These are phyloP conservation scores for Lathyrus sativus DNA, from an alignment of 306 rosid species.

Conservation along the genomic window DNA sequence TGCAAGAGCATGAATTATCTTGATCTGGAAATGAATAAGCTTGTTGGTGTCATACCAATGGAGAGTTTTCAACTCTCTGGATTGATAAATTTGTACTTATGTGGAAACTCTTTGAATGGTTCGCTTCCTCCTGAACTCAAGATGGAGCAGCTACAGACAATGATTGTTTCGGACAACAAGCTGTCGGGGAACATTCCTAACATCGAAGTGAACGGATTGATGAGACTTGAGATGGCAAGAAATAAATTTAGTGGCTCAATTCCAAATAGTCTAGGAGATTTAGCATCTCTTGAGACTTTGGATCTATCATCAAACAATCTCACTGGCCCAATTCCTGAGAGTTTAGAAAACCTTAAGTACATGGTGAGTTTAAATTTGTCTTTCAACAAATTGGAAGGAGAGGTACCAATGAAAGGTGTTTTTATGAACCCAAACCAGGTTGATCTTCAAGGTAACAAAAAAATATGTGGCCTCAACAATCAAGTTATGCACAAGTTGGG, in stretches of 20 bases:
- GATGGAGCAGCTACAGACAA: conserved; percentile 37
- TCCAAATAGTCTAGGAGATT: conserved; percentile 38
- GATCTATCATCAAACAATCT: conserved; percentile 51
- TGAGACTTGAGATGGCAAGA: conserved; percentile 30
- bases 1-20: conserved; percentile 6
- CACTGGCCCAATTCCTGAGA: conserved; percentile 41
- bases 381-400: conserved; percentile 50
- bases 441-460: conserved; percentile 41
- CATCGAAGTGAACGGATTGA: conserved; percentile 26
- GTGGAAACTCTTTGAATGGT: conserved; percentile 40
- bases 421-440: conserved; percentile 40
- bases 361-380: conserved; percentile 44
- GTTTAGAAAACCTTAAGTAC: conserved; percentile 36
- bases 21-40: conserved; percentile 29
- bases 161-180: conserved; percentile 37
- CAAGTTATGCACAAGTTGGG: conserved; percentile 38
- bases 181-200: conserved; percentile 41
- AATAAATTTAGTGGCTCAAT: conserved; percentile 45
- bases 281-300: conserved; percentile 39
- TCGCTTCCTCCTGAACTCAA: conserved; percentile 35
- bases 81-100: conserved; percentile 10
- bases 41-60: conserved; percentile 44
- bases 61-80: conserved; percentile 43
- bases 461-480: conserved; percentile 39
- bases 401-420: conserved; percentile 42